Base-by-base conservation (phyloP, 768 basidiomycete species). In the Mycena filopes region DNA sequence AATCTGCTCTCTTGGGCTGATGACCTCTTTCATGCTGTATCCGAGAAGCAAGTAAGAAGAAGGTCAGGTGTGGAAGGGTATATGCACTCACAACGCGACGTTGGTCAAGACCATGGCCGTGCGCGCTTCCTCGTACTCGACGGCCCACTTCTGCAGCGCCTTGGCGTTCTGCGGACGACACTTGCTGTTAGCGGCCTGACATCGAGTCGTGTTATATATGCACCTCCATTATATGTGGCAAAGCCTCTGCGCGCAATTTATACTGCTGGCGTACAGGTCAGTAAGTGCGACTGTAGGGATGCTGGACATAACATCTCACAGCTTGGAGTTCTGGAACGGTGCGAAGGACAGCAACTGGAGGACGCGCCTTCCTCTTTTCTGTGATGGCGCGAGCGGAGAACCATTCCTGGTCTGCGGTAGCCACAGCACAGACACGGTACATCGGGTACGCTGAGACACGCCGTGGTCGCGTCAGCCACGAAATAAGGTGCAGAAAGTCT, bases 351-450 rank as follows among this genome's bases (percentile, higher is more conserved):
- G 51, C 38, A 9, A 66, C 59, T 33, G 41, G 58, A 18, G 59
- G 45, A 20, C 53, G 51, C 11, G 16, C 54, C 2, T 26, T 3
- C 4, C 58, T 58, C 36, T 50, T 50, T 48, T 66, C 65, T 20
- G 51, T 60, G 9, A 60, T 41, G 12, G 65, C 65, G 9, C 65
- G 58, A 2, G 65, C 65, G 9, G 58, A 54, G 45, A 59, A 60
- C 65, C 65, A 66, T 25, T 66, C 65, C 28, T 66, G 51, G 40
- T 66, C 65, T 7, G 58, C 58, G 1, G 29, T 33, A 18, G 57
- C 36, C 11, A 66, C 51, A 1, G 47, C 28, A n/a, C 23, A 29
- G 21, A 49, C 40, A 28, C 57, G 58, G 29, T 66, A 60, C 28
- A 26, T 66, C 29, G n/a, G 42, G 25, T 48, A 28, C 9, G 55